Evolutionary conservation across 768 basidiomycete species (phyloP).

Genomic region (Lentinula detonsa): DNA sequence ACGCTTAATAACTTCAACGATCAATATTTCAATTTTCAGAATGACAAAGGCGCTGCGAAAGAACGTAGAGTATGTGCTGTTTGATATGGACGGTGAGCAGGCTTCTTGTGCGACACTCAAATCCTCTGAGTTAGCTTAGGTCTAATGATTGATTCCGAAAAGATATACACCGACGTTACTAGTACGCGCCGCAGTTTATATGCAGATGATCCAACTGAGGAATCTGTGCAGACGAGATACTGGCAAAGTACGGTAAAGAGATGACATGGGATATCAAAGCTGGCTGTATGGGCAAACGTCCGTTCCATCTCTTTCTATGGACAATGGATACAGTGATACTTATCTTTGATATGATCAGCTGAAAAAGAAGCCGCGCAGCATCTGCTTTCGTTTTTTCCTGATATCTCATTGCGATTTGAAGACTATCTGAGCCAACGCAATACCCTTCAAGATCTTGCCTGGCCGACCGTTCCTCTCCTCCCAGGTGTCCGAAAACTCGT

Average conservation of each 20-base stretch:
- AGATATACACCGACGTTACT: slow-evolving; percentile 71
- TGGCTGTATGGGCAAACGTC: slow-evolving; percentile 85
- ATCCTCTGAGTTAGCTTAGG: slow-evolving; percentile 29
- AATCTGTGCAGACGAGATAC: slow-evolving; percentile 52
- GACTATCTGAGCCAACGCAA: slow-evolving; percentile 55
- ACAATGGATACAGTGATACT: too few species aligned
- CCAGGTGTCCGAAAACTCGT: slow-evolving; percentile 69
- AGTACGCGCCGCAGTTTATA: slow-evolving; percentile 39
- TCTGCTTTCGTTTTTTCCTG: slow-evolving; percentile 73
- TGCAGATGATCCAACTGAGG: not conserved
- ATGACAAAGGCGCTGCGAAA: not conserved
- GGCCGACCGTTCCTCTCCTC: slow-evolving; percentile 67
- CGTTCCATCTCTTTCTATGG: slow-evolving; percentile 6
- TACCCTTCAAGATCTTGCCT: slow-evolving; percentile 51
- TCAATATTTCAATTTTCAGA: not conserved
- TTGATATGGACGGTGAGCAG: slow-evolving; percentile 57
- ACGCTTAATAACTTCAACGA: too few species aligned
- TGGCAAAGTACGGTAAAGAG: slow-evolving; percentile 61
- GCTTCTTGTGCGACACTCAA: not conserved
- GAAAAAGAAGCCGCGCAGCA: slow-evolving; percentile 58
- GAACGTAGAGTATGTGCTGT: slow-evolving; percentile 51
- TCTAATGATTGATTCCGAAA: slow-evolving; percentile 72
- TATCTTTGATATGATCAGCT: slow-evolving; percentile 32
- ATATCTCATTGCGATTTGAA: slow-evolving; percentile 57
- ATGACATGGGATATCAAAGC: slow-evolving; percentile 91